Percentiles rank a stretch among this genome's conserved stretches.
Conservation (phyloP, 257 asterid genomes). For the Echium plantagineum region DNA sequence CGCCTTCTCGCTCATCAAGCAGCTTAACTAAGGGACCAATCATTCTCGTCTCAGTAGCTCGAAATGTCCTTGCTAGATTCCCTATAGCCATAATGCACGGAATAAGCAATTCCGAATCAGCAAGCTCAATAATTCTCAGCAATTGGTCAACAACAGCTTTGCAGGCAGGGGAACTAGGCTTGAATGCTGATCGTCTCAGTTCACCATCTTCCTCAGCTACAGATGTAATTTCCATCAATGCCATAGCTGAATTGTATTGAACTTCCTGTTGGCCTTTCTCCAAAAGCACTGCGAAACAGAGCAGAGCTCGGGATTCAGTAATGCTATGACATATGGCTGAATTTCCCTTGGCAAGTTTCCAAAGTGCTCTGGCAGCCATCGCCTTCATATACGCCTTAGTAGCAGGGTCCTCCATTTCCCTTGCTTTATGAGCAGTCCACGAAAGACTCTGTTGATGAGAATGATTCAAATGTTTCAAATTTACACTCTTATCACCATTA, state of each 20-base stretch:
- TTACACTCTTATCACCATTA: slow-evolving; percentile 9
- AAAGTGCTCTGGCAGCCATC: slow-evolving; percentile 21
- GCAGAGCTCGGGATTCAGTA: slow-evolving; percentile 20
- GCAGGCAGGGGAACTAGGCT: slow-evolving; percentile 68
- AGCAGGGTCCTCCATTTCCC: slow-evolving; percentile 20
- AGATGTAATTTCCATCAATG: slow-evolving; percentile 55
- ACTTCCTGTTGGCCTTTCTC: slow-evolving; percentile 18
- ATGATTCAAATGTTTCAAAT: slow-evolving; percentile 11
- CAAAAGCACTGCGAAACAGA: slow-evolving; percentile 18
- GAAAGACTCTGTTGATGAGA: slow-evolving; percentile 13
- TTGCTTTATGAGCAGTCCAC: slow-evolving; percentile 11
- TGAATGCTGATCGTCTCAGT: slow-evolving; percentile 49
- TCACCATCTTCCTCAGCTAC: slow-evolving; percentile 58
- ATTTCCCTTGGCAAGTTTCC: slow-evolving; percentile 19
- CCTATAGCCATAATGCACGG: slow-evolving; percentile 59
- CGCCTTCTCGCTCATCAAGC: slow-evolving; percentile 47
- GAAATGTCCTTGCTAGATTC: slow-evolving; percentile 52
- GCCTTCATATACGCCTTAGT: slow-evolving; percentile 20
- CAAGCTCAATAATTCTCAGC: slow-evolving; percentile 28
- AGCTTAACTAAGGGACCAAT: slow-evolving; percentile 45
- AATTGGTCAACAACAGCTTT: slow-evolving; percentile 61
- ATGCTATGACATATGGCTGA: slow-evolving; percentile 18
- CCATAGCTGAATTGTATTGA: slow-evolving; percentile 16
- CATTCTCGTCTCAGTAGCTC: slow-evolving; percentile 59
- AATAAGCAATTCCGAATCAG: slow-evolving; percentile 34